Evolutionary conservation across 148 eudicot genomes (phyloP).

Genomic region (Silene latifolia): DNA sequence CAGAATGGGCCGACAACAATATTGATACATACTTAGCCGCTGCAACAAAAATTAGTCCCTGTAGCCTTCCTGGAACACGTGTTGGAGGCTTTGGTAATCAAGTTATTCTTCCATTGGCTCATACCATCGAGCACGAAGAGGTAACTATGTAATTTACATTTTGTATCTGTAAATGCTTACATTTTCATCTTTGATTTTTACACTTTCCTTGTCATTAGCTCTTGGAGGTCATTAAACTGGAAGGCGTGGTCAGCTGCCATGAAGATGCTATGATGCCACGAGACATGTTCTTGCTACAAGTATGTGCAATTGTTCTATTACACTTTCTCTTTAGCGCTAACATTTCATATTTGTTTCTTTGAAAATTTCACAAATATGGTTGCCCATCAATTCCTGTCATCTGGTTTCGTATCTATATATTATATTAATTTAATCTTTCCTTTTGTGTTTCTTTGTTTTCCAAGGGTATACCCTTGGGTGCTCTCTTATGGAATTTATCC

Average conservation of each 20-base stretch:
- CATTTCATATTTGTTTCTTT: neutral
- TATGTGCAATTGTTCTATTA: conserved; percentile 26
- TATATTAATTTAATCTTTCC: too few species aligned
- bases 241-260: conserved; percentile 60
- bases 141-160: conserved; percentile 22
- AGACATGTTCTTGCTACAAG: conserved; percentile 86
- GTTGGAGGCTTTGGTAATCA: conserved; percentile 77
- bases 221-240: conserved; percentile 86
- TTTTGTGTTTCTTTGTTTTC: too few species aligned
- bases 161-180: neutral
- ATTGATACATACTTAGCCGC: conserved; percentile 89
- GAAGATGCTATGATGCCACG: conserved; percentile 78
- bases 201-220: conserved; percentile 35
- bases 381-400: neutral
- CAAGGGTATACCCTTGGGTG: too few species aligned
- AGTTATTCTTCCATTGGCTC: conserved; percentile 89
- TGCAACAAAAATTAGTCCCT: conserved; percentile 85
- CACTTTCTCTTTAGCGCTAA: neutral
- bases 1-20: conserved; percentile 96
- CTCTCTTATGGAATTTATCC: too few species aligned
- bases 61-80: conserved; percentile 70
- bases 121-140: conserved; percentile 95
- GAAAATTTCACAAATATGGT: neutral
- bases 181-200: neutral
- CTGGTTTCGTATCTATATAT: too few species aligned